These are phyloP conservation scores for Fusarium sororula DNA, from an alignment of 2,329 filamentous ascomycete genomes.

Conservation along the genomic window DNA sequence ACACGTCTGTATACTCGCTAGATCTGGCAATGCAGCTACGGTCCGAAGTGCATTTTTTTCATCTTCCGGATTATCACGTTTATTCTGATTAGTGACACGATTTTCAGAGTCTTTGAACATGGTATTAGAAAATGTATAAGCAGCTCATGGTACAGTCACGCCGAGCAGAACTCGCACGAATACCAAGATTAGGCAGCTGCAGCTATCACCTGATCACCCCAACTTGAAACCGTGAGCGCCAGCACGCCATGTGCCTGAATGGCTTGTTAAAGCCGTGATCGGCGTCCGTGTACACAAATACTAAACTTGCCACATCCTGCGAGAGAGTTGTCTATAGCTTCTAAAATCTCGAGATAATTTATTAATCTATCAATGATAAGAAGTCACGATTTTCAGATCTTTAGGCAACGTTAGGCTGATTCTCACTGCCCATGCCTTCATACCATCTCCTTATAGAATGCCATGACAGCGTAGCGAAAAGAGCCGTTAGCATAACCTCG, in stretches of 20 bases:
- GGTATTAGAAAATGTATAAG: neutral
- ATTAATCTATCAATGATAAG: neutral
- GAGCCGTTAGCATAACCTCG: constrained; percentile 66
- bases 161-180: neutral
- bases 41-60: neutral
- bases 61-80: constrained; percentile 1
- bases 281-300: neutral
- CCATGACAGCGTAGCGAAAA: constrained; percentile 68
- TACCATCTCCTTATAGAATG: constrained; percentile 56
- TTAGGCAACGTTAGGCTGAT: neutral
- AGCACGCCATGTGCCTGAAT: constrained; percentile 11
- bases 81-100: neutral
- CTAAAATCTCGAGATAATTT: neutral
- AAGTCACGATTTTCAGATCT: neutral
- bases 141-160: neutral
- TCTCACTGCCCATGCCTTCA: neutral
- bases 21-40: neutral
- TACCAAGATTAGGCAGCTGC: constrained; percentile 4
- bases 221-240: neutral
- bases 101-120: neutral
- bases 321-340: neutral
- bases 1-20: constrained; percentile 13
- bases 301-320: neutral
- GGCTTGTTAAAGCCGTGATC: constrained; percentile 4
- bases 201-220: constrained; percentile 14